Evolutionary conservation across 2,329 filamentous ascomycete species (phyloP), one percentile per base, ranked within the genome.

Genomic region (Colletotrichum sojae): DNA sequence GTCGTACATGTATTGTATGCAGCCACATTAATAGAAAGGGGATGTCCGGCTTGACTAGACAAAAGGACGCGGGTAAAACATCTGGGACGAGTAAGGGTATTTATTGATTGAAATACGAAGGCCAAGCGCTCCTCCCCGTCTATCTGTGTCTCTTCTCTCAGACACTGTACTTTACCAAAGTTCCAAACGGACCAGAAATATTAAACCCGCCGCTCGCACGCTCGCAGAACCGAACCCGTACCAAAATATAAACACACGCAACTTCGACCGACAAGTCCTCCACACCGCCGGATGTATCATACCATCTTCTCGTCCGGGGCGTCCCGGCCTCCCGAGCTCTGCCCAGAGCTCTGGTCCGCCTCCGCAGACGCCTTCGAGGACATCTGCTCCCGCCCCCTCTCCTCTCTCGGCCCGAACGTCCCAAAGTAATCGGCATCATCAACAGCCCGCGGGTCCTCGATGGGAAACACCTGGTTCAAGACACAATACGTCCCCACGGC

Each of bases 361-460:
- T 61, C 53, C 15, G 31, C 58, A 0, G 27, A 25, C 25, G 16
- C 55, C 57, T 52, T 54, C 10, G 52, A 52, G 8, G 53, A 60
- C 9, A 46, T 22, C 46, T 56, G 48, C 46, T 25, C 48, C 20
- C 51, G 31, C 0, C 55, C 52, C 46, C 18, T 16, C 27, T 20
- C 51, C n/a, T 65, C 69, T 8, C 22, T 16, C 18, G 62, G 70
- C 10, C 69, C 72, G 68, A 76, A 76, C 8, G 74, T 76, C 4
- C 73, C 75, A 60, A 77, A 76, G 51, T 75, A 76, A 48, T 77
- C 75, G 1, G 40, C 53, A 18, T 75, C 74, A 27, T 77, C 75
- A 2, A 76, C 71, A 8, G 69, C 70, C 9, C 45, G 36, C 25
- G 70, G 64, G 16, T 69, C 63, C 6, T 61, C 48, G 27, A 77